phyloP scores from a whole-genome alignment of 345 rosid genomes.

The Toxicodendron radicans region DNA sequence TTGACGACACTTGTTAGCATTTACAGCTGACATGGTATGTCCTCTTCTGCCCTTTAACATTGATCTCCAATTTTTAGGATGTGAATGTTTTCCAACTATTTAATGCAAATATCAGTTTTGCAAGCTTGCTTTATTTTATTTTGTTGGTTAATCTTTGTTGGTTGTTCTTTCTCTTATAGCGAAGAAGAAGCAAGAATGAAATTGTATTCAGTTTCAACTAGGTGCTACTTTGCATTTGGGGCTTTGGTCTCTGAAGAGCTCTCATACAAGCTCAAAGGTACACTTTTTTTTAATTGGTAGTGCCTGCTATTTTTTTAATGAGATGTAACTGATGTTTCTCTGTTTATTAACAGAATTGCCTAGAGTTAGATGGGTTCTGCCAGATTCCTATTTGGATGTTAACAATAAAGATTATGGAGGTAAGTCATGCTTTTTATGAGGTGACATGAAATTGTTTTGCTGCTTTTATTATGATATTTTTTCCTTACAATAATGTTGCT shows the following conservation, averaged over 20 bases:
- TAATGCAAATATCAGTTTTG: not conserved
- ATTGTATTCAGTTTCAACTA: constrained; percentile 77
- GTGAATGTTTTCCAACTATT: no score
- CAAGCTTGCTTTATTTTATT: not conserved
- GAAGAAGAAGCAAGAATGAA: constrained; percentile 92
- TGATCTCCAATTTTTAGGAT: no score
- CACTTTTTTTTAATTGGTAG: not conserved
- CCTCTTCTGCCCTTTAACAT: no score
- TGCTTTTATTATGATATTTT: not conserved
- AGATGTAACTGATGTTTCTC: not conserved
- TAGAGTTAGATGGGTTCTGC: constrained; percentile 93
- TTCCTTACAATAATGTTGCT: not conserved
- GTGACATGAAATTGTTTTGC: not conserved
- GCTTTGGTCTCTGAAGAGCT: constrained; percentile 75
- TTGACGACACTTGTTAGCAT: no score
- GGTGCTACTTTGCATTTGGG: constrained; percentile 84
- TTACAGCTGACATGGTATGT: no score
- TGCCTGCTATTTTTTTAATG: not conserved
- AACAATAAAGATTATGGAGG: constrained; percentile 96
- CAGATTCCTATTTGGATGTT: constrained; percentile 93
- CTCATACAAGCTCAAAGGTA: constrained; percentile 78
- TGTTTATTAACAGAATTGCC: constrained; percentile 54
- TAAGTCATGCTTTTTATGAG: constrained; percentile 22
- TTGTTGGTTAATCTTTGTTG: not conserved
- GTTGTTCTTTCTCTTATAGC: constrained; percentile 29